Conservation (phyloP, 331 rosid species). For the Dryas integrifolia region DNA sequence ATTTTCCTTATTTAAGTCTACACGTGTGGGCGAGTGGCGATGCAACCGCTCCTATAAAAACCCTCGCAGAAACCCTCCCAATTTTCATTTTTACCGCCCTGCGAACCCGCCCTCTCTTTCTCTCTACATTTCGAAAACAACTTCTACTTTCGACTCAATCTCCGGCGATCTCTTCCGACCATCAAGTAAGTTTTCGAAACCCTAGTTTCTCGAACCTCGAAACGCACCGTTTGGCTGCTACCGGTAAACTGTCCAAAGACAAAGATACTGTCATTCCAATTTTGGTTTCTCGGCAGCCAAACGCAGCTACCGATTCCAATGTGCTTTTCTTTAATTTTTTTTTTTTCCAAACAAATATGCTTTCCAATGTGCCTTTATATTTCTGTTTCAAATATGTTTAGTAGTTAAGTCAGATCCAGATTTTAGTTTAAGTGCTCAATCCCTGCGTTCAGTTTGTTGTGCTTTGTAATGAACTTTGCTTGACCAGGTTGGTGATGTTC, state of each 20-base stretch:
- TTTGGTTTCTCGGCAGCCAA: not conserved
- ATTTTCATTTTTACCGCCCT: constrained; percentile 9
- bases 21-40: not conserved
- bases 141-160: not conserved
- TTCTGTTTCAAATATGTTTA: not conserved
- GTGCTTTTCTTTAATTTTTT: not conserved
- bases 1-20: too few species aligned
- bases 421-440: not conserved
- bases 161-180: not conserved
- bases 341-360: not conserved
- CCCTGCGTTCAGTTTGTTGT: not conserved
- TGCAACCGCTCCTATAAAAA: not conserved
- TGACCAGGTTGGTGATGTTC: not conserved
- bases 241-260: not conserved
- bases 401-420: not conserved
- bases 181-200: not conserved
- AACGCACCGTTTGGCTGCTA: not conserved
- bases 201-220: not conserved
- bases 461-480: not conserved
- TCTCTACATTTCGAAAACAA: not conserved
- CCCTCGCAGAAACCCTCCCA: not conserved
- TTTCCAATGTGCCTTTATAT: not conserved
- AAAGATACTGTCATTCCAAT: not conserved
- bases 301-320: not conserved
- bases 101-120: not conserved